Base-by-base conservation (phyloP, 2,329 filamentous ascomycete species). In the Apiospora rasikravindrae region DNA sequence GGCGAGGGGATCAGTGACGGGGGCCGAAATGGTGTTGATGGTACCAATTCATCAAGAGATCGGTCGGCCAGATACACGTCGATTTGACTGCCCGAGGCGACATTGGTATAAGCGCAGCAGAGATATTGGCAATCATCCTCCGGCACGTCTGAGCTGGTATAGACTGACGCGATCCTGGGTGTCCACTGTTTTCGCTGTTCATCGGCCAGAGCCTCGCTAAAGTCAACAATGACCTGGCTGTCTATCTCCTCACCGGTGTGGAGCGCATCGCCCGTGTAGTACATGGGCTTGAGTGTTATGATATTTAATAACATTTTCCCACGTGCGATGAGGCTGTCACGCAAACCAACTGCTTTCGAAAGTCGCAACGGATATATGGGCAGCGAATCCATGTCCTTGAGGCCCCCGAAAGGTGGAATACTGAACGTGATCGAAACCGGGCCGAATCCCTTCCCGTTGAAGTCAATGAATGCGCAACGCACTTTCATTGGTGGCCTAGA, bases 191-290 rank as follows among this genome's bases (percentile, higher is more conserved):
- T 70, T 14, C 37, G 70, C 45, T 67, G 57, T 24, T 47, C 66
- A 26, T 74, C 66, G 3, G 71, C 68, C 26, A 76, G 73, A 1
- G 77, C 77, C 22, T 74, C 75, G 1, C 72, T 70, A 64, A 78
- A 78, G 40, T 80, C 78, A 26, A 80, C 71, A 8, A 80, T 74
- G 0, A 80, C 76, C 69, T 79, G 77, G 37, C 79, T 78, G 40
- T 80, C 78, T 2, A 79, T 72, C 7, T 80, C 77, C 3, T 80
- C 78, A 0, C 45, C 3, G 71, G n/a, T 69, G 0, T 74, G 71
- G 1, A 79, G 19, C 0, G 77, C 74, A 0, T 72, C 45, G 1
- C 79, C 79, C 1, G 45, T 71, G 44, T 80, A 79, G 33, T 78
- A 73, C 77, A 79, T 78, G 10, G 76, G 77, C 19, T 76, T 75